Conservation (phyloP, 352 stramenopile species). For the Pythium rhizo-oryzae region DNA sequence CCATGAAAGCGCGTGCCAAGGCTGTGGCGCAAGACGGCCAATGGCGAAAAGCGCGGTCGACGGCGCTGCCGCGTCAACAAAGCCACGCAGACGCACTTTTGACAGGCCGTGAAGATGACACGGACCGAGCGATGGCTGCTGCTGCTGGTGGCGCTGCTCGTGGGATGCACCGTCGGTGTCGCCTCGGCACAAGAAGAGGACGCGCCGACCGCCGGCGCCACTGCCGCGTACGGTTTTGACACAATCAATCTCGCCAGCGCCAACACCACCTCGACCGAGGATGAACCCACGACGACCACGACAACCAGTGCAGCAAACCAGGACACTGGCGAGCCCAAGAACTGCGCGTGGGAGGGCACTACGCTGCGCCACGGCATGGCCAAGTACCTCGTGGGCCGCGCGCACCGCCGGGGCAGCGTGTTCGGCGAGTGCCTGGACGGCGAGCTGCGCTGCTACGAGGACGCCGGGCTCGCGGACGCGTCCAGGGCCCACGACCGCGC, state of each 20-base stretch:
- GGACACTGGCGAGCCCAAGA: not conserved
- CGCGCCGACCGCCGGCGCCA: not conserved
- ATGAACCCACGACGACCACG: not conserved
- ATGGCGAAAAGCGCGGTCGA: no score
- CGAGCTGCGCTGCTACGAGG: slow-evolving; percentile 22
- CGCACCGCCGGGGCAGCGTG: slow-evolving; percentile 24
- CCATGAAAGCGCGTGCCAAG: no score
- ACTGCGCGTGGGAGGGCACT: slow-evolving; percentile 10
- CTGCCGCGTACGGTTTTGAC: not conserved
- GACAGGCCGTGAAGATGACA: no score
- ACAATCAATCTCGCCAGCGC: not conserved
- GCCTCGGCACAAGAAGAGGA: not conserved
- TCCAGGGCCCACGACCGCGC: not conserved
- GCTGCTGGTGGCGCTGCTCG: not conserved
- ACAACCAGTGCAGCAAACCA: not conserved
- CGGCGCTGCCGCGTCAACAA: no score
- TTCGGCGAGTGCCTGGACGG: slow-evolving; percentile 21
- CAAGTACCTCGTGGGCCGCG: slow-evolving; percentile 23
- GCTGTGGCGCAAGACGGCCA: no score
- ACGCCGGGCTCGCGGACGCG: slow-evolving; percentile 19
- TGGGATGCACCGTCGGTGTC: not conserved
- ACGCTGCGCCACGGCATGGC: slow-evolving; percentile 10
- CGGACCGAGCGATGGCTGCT: no score
- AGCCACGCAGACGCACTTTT: no score
- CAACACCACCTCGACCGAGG: not conserved